Conservation (phyloP, 495 filamentous ascomycete genomes). For the Cudoniella acicularis region DNA sequence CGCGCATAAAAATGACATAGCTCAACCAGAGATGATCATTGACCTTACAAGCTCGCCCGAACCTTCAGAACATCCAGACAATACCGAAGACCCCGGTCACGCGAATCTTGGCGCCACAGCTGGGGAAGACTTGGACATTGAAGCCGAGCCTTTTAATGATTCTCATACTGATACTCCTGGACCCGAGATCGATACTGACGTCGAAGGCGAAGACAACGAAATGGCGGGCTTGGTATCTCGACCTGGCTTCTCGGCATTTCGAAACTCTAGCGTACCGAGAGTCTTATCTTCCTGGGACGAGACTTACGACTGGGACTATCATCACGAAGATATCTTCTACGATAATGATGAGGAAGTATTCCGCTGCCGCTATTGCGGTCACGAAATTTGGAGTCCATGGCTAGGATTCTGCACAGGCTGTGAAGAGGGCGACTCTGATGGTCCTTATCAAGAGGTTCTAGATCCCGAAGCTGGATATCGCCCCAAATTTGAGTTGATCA, state of each 20-base stretch:
- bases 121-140: too few relatives aligned
- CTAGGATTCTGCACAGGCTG: slow-evolving; percentile 17
- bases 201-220: neutral
- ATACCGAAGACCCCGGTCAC: too few relatives aligned
- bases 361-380: slow-evolving; percentile 15
- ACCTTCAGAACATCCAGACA: too few relatives aligned
- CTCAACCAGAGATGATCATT: too few relatives aligned
- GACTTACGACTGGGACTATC: neutral
- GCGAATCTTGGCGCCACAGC: too few relatives aligned
- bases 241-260: neutral
- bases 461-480: slow-evolving; percentile 4
- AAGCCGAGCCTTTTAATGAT: neutral
- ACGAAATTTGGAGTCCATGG: slow-evolving; percentile 9
- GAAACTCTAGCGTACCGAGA: neutral
- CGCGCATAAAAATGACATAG: too few relatives aligned
- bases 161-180: neutral
- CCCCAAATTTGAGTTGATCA: slow-evolving; percentile 1
- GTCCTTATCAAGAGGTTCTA: slow-evolving; percentile 18
- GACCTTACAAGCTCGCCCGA: too few relatives aligned
- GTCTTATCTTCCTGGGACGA: too few relatives aligned
- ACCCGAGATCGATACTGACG: neutral
- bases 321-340: neutral
- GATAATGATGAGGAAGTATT: slow-evolving; percentile 9
- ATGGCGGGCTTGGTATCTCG: neutral
- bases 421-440: neutral